Conservation (phyloP, 1,284 basidiomycete species). For the Fomitopsis schrenkii region DNA sequence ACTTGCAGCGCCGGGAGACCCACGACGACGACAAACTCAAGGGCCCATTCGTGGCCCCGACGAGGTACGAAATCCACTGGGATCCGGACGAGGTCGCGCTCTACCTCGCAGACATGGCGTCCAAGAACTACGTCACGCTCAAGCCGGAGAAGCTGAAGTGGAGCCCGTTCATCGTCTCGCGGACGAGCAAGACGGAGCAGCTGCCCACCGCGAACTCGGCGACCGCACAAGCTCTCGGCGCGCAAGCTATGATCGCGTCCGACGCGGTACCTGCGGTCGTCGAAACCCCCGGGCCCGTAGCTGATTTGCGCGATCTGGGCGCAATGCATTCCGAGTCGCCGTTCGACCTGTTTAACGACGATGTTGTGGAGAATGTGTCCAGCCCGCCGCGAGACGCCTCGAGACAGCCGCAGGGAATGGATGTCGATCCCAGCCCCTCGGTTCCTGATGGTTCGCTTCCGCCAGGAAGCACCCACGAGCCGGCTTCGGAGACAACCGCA, state of each 20-base stretch:
- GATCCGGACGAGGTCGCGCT: constrained; percentile 65
- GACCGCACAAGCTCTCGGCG: constrained; percentile 19
- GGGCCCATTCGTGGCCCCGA: constrained; percentile 63
- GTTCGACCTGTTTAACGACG: constrained; percentile 26
- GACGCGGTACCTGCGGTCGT: background rate
- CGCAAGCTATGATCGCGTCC: constrained; percentile 5
- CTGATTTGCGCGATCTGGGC: background rate
- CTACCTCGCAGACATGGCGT: constrained; percentile 70
- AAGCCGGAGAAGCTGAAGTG: constrained; percentile 89
- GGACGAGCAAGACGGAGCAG: constrained; percentile 44
- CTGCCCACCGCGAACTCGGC: constrained; percentile 26
- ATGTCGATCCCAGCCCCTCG: constrained; percentile 7
- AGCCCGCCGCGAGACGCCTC: constrained; percentile 11
- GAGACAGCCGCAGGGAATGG: background rate
- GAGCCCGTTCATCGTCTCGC: constrained; percentile 85
- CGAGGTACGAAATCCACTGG: constrained; percentile 76
- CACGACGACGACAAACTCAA: constrained; percentile 43
- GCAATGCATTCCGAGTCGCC: constrained; percentile 14
- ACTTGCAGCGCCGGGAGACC: constrained; percentile 56
- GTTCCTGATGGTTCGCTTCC: background rate
- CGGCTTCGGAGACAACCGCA: background rate
- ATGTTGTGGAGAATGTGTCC: constrained; percentile 19
- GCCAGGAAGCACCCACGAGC: background rate
- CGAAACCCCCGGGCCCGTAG: background rate
- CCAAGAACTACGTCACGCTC: constrained; percentile 79